These are phyloP conservation scores for Russula sp. DNA, from an alignment of 768 basidiomycete species.

Conservation along the genomic window DNA sequence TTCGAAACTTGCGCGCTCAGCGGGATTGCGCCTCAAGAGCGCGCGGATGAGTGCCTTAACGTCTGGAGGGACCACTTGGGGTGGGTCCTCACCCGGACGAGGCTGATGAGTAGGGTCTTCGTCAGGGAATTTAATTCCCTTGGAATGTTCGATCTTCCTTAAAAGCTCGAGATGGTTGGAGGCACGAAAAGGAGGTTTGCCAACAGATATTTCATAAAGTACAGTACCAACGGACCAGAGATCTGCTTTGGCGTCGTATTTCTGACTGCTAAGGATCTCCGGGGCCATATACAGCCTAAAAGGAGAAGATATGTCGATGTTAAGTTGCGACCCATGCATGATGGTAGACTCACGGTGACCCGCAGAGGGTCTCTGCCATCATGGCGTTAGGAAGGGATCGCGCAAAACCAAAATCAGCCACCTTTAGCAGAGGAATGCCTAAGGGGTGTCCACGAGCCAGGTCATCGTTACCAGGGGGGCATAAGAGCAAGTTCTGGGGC, in stretches of 20 bases:
- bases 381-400: constrained; percentile 85
- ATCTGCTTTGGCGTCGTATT: constrained; percentile 97
- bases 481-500: constrained; percentile 93
- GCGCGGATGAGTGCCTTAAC: constrained; percentile 83
- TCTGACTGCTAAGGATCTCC: constrained; percentile 94
- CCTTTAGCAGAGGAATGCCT: constrained; percentile 92
- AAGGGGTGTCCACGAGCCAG: constrained; percentile 83
- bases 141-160: constrained; percentile 88
- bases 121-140: constrained; percentile 91
- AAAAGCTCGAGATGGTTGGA: constrained; percentile 94
- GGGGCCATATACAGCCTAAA: constrained; percentile 95
- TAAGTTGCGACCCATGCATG: neutral
- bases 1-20: constrained; percentile 82
- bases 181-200: constrained; percentile 91
- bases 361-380: constrained; percentile 97
- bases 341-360: constrained; percentile 73
- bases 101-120: constrained; percentile 62
- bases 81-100: constrained; percentile 46
- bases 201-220: constrained; percentile 91
- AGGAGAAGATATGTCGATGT: neutral
- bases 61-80: constrained; percentile 67
- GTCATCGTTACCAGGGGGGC: constrained; percentile 76
- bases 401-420: constrained; percentile 98
- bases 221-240: constrained; percentile 98
- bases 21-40: constrained; percentile 81